phyloP scores from a whole-genome alignment of 2,329 filamentous ascomycete genomes.

The Penicillium hordei region DNA sequence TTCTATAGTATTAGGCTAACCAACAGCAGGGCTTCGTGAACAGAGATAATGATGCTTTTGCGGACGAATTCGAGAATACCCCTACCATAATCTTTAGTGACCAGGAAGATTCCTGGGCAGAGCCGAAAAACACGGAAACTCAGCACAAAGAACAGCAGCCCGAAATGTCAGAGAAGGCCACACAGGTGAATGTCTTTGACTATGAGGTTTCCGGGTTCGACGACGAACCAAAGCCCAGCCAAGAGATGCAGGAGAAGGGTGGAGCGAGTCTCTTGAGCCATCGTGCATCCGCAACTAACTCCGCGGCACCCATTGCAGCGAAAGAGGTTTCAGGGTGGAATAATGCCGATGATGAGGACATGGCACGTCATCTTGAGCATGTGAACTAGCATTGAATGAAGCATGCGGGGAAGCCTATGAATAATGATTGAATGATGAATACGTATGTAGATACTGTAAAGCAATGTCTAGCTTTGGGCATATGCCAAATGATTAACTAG shows the following conservation, averaged over 20 bases:
- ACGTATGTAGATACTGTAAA: conserved; percentile 4
- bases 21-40: conserved; percentile 48
- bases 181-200: conserved; percentile 40
- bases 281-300: conserved; percentile 8
- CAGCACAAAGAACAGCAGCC: not conserved
- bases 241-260: conserved; percentile 44
- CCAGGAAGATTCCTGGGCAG: conserved; percentile 5
- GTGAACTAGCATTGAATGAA: conserved; percentile 4
- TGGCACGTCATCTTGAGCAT: conserved; percentile 17
- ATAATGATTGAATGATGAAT: conserved; percentile 20
- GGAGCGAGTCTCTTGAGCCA: conserved; percentile 25
- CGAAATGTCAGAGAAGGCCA: conserved; percentile 3
- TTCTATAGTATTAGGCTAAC: conserved; percentile 12
- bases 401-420: conserved; percentile 11
- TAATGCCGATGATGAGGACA: conserved; percentile 10
- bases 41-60: conserved; percentile 49
- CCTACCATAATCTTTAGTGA: conserved; percentile 11
- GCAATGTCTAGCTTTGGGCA: not conserved
- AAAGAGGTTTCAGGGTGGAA: conserved; percentile 14
- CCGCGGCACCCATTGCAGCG: conserved; percentile 9
- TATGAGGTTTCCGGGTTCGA: conserved; percentile 42
- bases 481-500: too few species aligned
- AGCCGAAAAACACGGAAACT: not conserved
- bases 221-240: conserved; percentile 27
- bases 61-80: conserved; percentile 33